Conservation (phyloP, 2,329 filamentous ascomycete species). For the Xylariaceae sp. region DNA sequence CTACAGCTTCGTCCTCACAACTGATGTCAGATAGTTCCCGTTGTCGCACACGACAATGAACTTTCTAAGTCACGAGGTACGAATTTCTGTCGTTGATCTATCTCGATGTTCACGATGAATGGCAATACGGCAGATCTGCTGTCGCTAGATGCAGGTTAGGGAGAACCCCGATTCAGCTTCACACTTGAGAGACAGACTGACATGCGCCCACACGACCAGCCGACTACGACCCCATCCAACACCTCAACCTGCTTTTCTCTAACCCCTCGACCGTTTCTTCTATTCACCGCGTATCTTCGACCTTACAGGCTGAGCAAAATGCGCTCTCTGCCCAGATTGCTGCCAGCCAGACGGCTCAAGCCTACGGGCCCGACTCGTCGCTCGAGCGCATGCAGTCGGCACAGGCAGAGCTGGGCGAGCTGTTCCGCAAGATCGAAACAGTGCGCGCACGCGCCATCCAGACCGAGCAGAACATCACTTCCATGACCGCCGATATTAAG, state of each 20-base stretch:
- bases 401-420: constrained; percentile 78
- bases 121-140: constrained; percentile 33
- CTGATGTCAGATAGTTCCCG: neutral
- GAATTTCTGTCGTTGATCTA: neutral
- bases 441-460: constrained; percentile 83
- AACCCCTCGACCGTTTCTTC: constrained; percentile 80
- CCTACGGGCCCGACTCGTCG: constrained; percentile 78
- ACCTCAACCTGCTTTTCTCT: constrained; percentile 90
- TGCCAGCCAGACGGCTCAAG: constrained; percentile 68
- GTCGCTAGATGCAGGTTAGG: constrained; percentile 43
- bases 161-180: constrained; percentile 5
- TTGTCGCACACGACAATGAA: neutral
- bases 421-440: constrained; percentile 92
- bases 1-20: too few relatives aligned
- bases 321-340: constrained; percentile 75
- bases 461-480: constrained; percentile 93
- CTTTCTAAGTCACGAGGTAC: neutral
- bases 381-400: constrained; percentile 88
- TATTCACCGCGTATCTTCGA: constrained; percentile 66
- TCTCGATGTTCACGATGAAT: constrained; percentile 35
- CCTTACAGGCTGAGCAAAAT: constrained; percentile 71
- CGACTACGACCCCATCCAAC: constrained; percentile 87
- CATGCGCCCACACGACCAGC: constrained; percentile 33
- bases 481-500: constrained; percentile 99
- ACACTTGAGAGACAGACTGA: constrained; percentile 16